A percentile compares a stretch with the other conserved stretches of the same genome.
Conservation (phyloP, 2,329 filamentous ascomycete genomes). For the Phialophora verrucosa region DNA sequence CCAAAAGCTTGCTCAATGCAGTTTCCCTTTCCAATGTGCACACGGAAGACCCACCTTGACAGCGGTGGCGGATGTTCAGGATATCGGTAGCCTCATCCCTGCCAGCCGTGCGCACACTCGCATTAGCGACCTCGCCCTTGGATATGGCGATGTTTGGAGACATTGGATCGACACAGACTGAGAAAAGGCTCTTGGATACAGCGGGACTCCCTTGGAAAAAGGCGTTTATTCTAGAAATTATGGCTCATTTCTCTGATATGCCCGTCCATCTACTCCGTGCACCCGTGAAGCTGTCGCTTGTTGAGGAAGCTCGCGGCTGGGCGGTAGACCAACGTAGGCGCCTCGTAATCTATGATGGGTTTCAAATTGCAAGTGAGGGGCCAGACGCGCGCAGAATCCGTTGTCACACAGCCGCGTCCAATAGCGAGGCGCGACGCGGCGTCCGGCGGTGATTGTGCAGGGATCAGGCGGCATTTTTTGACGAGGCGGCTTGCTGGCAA, state of each 20-base stretch:
- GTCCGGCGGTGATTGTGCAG: conserved; percentile 17
- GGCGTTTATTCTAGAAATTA: neutral
- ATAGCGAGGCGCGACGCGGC: conserved; percentile 14
- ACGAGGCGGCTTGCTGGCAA: conserved; percentile 20
- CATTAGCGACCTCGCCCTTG: conserved; percentile 13
- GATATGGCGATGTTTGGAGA: conserved; percentile 29
- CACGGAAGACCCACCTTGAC: conserved; percentile 58
- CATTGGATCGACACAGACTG: conserved; percentile 25
- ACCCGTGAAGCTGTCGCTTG: neutral
- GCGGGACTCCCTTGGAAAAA: neutral
- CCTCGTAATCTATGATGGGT: conserved; percentile 14
- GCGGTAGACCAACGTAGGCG: conserved; percentile 14
- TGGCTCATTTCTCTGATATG: neutral
- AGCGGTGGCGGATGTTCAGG: conserved; percentile 48
- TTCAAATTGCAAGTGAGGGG: conserved; percentile 19
- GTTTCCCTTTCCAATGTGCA: conserved; percentile 58
- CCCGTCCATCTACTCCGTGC: neutral
- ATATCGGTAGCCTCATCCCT: conserved; percentile 5
- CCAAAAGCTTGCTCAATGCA: conserved; percentile 47
- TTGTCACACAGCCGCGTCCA: conserved; percentile 23
- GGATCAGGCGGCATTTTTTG: conserved; percentile 22
- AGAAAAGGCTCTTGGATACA: conserved; percentile 7
- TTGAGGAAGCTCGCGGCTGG: neutral
- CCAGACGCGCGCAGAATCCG: conserved; percentile 24
- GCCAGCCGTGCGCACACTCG: neutral